phyloP scores from a whole-genome alignment of 1,284 basidiomycete species.

The Lentinula novae-zelandiae region DNA sequence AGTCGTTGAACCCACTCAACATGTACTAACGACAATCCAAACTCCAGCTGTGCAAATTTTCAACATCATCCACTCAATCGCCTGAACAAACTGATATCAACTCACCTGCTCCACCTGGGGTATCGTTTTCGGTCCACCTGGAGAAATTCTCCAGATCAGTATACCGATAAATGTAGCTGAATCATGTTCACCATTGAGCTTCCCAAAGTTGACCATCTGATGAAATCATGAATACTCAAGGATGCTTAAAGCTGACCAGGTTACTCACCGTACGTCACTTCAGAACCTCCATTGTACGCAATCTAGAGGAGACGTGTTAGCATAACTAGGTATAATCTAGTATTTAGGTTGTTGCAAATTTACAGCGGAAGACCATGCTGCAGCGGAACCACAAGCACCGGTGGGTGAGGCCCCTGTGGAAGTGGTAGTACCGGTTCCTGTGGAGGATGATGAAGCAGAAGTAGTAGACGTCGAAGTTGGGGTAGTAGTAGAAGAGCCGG shows the following conservation, averaged over 20 bases:
- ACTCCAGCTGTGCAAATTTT: conserved; percentile 25
- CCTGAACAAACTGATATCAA: neutral
- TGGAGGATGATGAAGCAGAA: neutral
- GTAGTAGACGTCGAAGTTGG: conserved; percentile 15
- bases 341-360: conserved; percentile 7
- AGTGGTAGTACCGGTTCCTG: conserved; percentile 12
- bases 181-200: conserved; percentile 37
- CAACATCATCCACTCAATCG: neutral
- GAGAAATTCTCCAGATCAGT: conserved; percentile 32
- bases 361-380: conserved; percentile 47
- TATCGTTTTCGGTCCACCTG: conserved; percentile 59
- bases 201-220: conserved; percentile 42
- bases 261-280: conserved; percentile 46
- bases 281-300: conserved; percentile 45
- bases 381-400: conserved; percentile 35
- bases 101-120: conserved; percentile 43
- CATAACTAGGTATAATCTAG: neutral
- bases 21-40: conserved; percentile 28
- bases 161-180: neutral
- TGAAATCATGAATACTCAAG: conserved; percentile 1
- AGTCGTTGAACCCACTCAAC: conserved; percentile 17
- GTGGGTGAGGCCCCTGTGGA: conserved; percentile 20
- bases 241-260: neutral
- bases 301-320: conserved; percentile 21
- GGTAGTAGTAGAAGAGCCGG: conserved; percentile 14